Conservation (phyloP, 2,329 filamentous ascomycete genomes). For the Pseudogymnoascus sp. region DNA sequence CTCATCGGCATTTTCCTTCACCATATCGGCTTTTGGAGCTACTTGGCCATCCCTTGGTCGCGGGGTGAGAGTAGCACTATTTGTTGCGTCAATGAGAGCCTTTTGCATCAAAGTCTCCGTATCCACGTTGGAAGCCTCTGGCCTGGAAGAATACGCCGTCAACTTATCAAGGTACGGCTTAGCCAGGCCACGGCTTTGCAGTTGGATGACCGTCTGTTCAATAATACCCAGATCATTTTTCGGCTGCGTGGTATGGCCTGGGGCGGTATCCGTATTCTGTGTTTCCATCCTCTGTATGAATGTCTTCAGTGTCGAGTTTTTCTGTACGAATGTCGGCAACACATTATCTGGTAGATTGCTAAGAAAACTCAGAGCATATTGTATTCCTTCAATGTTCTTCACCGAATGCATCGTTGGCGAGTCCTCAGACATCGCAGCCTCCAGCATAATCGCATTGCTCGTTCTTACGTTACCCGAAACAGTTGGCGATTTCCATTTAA, state of each 20-base stretch:
- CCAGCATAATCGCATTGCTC: not conserved
- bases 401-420: not conserved
- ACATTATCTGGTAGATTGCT: not conserved
- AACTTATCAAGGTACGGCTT: not conserved
- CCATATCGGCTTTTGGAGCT: not conserved
- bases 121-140: not conserved
- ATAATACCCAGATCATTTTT: slow-evolving; percentile 1
- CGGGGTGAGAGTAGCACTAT: not conserved
- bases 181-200: not conserved
- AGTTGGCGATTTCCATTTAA: not conserved
- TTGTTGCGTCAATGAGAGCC: not conserved
- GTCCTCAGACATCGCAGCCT: not conserved
- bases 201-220: not conserved
- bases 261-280: not conserved
- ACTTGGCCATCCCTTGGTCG: not conserved
- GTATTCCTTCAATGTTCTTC: slow-evolving; percentile 3
- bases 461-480: not conserved
- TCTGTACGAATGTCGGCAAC: not conserved
- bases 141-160: not conserved
- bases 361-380: not conserved
- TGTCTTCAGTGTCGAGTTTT: not conserved
- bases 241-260: too few species aligned
- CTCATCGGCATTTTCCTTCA: not conserved
- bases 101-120: not conserved
- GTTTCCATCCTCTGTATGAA: not conserved